Evolutionary conservation across 495 filamentous ascomycete species (phyloP).

Genomic region (Wilcoxina mikolae): DNA sequence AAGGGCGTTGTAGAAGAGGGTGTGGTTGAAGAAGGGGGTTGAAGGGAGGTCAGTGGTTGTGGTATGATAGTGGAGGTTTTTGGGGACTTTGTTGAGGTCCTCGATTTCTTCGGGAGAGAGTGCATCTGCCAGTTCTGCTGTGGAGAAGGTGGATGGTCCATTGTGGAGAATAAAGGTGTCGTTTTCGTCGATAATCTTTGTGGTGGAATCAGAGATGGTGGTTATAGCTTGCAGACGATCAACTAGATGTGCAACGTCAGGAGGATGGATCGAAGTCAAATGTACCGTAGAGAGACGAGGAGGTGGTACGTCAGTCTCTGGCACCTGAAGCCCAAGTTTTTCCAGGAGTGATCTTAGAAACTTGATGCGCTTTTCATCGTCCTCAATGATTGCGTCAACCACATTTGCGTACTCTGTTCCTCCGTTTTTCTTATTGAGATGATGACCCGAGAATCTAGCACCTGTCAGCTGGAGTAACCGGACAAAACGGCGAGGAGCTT

Average conservation of each 20-base stretch:
- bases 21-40: constrained; percentile 81
- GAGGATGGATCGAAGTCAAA: constrained; percentile 54
- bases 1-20: constrained; percentile 61
- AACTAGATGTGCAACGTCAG: constrained; percentile 52
- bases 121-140: constrained; percentile 39
- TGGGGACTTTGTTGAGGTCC: constrained; percentile 60
- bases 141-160: constrained; percentile 38
- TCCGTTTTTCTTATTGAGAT: constrained; percentile 49
- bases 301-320: constrained; percentile 51
- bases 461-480: constrained; percentile 12
- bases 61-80: constrained; percentile 57
- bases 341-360: constrained; percentile 70
- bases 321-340: constrained; percentile 71
- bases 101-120: constrained; percentile 42
- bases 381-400: constrained; percentile 51
- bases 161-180: constrained; percentile 67
- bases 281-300: constrained; percentile 66
- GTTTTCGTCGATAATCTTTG: constrained; percentile 69
- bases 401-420: constrained; percentile 51
- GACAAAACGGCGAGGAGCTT: constrained; percentile 25
- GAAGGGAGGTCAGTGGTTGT: constrained; percentile 54
- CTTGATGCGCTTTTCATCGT: constrained; percentile 52
- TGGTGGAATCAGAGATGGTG: constrained; percentile 34
- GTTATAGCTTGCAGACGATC: constrained; percentile 52
- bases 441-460: constrained; percentile 63